Conservation (phyloP, 306 rosid species). For the Fagus crenata region DNA sequence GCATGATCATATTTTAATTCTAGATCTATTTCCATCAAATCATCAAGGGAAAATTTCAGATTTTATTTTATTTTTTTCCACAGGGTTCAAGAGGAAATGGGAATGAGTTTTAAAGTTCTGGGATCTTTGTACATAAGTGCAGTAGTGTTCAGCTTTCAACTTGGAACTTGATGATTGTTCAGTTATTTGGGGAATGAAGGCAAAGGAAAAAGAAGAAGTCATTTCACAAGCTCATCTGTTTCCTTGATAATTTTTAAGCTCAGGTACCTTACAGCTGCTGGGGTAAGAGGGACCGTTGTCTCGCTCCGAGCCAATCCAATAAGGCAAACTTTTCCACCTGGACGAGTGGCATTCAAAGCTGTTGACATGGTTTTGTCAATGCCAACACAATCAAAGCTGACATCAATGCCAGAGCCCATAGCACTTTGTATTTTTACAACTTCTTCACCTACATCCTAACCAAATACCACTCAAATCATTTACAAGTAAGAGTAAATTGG, state of each 20-base stretch:
- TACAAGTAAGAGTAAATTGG: neutral
- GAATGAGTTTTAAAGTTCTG: neutral
- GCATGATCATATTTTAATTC: neutral
- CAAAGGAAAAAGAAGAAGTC: neutral
- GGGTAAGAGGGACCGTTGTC: constrained; percentile 38
- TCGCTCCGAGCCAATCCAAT: constrained; percentile 39
- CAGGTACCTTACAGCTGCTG: constrained; percentile 38
- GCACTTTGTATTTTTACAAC: constrained; percentile 30
- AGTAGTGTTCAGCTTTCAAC: neutral
- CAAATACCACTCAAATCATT: neutral
- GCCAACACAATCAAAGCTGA: constrained; percentile 48
- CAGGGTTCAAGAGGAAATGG: neutral
- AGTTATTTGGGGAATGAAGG: neutral
- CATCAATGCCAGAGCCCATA: constrained; percentile 35
- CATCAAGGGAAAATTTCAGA: neutral
- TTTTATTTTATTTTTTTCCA: no score
- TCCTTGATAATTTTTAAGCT: neutral
- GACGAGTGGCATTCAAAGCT: constrained; percentile 34
- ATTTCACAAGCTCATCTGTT: neutral
- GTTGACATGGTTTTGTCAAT: constrained; percentile 45
- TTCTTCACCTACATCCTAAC: constrained; percentile 39
- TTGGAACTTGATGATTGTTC: neutral
- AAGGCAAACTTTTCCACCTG: constrained; percentile 53
- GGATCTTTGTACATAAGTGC: neutral
- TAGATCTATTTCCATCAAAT: neutral